Base-by-base conservation (phyloP, 148 eudicot genomes). In the Chenopodium album region DNA sequence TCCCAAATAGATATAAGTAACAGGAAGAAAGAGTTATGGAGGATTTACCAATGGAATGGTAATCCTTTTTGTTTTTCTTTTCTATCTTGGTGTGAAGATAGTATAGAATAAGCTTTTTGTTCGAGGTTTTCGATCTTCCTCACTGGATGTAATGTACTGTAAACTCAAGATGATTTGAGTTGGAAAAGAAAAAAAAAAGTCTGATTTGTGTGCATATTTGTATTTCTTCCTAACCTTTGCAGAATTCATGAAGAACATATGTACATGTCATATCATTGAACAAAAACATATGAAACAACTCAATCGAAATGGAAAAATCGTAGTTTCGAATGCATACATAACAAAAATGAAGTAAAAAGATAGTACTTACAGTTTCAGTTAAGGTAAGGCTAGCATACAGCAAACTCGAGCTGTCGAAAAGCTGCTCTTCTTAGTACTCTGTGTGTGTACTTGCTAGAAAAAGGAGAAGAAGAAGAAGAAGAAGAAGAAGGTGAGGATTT, bases 81-180 rank as follows among this genome's bases (percentile, higher is more conserved):
- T 47, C 32, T 73, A 47, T 76, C 60, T 85, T 77, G 87, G 88
- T 88, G 85, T 89, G 90, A 77, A 89, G 89, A 84, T 82, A 79
- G 84, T 83, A 87, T 85, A 82, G 82, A 84, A 91, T 87, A 90
- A 87, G 87, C 75, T 76, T 47, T 41, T 81, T 48, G 46, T 66
- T 59, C 37, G 70, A 66, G 73, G 73, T 34, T 71, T 78, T 69
- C 62, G 23, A 46, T 76, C 71, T 37, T 72, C 65, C 62, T 82
- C 67, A 71, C 0, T 72, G 77, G 72, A 67, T 89, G 90, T 87
- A 89, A 80, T 89, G 90, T 87, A 89, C 76, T 93, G 84, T 89
- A 78, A 79, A 82, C 85, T 54, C 80, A 85, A 72, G 82, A 82
- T 78, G 78, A 50, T 77, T 84, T 79, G 89, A 85, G 81, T 88